Conservation (phyloP, 345 rosid species). For the Euclidium syriacum region DNA sequence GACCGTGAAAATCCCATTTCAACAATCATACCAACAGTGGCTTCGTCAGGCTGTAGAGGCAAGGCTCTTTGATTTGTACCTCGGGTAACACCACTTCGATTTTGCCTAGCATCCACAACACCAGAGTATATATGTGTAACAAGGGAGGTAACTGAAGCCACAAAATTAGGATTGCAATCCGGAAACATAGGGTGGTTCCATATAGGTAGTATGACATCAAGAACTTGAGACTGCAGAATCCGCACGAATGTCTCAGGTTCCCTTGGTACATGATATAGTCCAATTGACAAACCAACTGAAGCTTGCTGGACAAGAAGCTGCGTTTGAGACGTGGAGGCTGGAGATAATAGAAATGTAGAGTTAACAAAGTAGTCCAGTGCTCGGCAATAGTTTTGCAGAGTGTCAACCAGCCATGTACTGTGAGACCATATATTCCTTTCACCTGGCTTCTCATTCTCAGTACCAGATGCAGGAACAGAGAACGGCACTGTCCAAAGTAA, state of each 20-base stretch:
- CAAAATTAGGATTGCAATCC: slow-evolving; percentile 65
- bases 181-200: slow-evolving; percentile 89
- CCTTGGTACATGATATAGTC: slow-evolving; percentile 85
- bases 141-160: slow-evolving; percentile 68
- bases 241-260: slow-evolving; percentile 86
- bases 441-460: slow-evolving; percentile 61
- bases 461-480: slow-evolving; percentile 42
- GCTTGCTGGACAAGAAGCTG: slow-evolving; percentile 91
- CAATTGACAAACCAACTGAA: slow-evolving; percentile 82
- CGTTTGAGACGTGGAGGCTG: slow-evolving; percentile 69
- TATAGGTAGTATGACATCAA: slow-evolving; percentile 78
- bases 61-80: slow-evolving; percentile 63
- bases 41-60: slow-evolving; percentile 91
- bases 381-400: slow-evolving; percentile 76
- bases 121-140: slow-evolving; percentile 82
- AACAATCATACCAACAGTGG: slow-evolving; percentile 75
- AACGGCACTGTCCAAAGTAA: slow-evolving; percentile 73
- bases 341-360: slow-evolving; percentile 59
- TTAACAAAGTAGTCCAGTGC: slow-evolving; percentile 85
- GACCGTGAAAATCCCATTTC: slow-evolving; percentile 98
- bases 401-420: slow-evolving; percentile 71
- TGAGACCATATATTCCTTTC: slow-evolving; percentile 64
- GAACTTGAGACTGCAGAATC: slow-evolving; percentile 85
- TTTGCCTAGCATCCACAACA: slow-evolving; percentile 79
- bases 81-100: slow-evolving; percentile 55